Conservation (phyloP, 176 grass and related monocot genomes). For the Chrysopogon serrulatus region DNA sequence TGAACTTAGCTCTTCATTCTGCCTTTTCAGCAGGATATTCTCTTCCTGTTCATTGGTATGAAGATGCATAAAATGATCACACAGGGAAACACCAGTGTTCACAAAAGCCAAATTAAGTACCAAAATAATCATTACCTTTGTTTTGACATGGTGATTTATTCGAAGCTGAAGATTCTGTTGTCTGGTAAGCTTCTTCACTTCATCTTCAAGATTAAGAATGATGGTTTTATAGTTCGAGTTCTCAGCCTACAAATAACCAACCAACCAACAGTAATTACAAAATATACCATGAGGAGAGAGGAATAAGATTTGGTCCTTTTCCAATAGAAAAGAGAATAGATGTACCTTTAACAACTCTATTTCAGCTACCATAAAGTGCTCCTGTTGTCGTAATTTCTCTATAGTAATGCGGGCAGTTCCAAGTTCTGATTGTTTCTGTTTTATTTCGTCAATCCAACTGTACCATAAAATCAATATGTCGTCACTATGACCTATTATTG, state of each 20-base stretch:
- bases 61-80: conserved; percentile 15
- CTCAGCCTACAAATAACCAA: conserved; percentile 56
- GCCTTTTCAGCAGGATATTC: conserved; percentile 50
- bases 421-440: conserved; percentile 75
- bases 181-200: conserved; percentile 72
- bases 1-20: conserved; percentile 68
- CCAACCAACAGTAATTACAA: conserved; percentile 13
- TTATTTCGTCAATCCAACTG: conserved; percentile 95
- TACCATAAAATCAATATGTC: conserved; percentile 15
- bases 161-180: conserved; percentile 87
- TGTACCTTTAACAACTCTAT: conserved; percentile 83
- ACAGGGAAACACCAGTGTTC: conserved; percentile 4
- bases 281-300: conserved; percentile 1
- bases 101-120: background rate
- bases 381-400: conserved; percentile 65
- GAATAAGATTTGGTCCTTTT: background rate
- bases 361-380: conserved; percentile 78
- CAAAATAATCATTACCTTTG: conserved; percentile 47
- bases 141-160: conserved; percentile 97
- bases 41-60: conserved; percentile 63
- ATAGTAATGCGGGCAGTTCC: conserved; percentile 50
- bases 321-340: background rate
- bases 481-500: background rate
- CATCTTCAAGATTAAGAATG: conserved; percentile 76
- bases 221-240: conserved; percentile 83